Percentiles rank a stretch among this genome's conserved stretches.
phyloP scores from a whole-genome alignment of 176 grass and related monocot genomes.

The Pontederia paniculata region DNA sequence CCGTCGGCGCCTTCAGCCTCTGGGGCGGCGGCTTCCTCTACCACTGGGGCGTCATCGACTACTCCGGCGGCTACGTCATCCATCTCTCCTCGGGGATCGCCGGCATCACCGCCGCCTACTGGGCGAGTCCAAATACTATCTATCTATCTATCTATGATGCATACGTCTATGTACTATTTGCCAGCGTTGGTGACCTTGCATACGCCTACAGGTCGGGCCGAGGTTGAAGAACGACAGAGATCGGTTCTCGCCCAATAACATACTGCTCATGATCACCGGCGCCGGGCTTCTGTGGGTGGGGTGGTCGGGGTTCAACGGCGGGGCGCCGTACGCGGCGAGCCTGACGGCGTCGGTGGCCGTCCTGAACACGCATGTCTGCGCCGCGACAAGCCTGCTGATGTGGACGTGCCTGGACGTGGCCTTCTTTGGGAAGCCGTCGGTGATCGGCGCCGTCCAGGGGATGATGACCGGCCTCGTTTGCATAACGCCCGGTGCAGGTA shows the following conservation, averaged over 20 bases:
- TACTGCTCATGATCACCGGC: conserved; percentile 21
- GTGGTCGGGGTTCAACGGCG: conserved; percentile 44
- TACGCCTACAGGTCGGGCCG: conserved; percentile 22
- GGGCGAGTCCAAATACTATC: conserved; percentile 24
- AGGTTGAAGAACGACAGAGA: conserved; percentile 20
- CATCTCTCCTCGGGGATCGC: conserved; percentile 79
- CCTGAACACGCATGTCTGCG: conserved; percentile 36
- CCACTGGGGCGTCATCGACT: conserved; percentile 94
- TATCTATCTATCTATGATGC: too few relatives aligned
- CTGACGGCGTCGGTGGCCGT: conserved; percentile 28
- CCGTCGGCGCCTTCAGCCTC: conserved; percentile 69
- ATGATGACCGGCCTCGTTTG: conserved; percentile 30
- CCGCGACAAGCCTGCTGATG: conserved; percentile 31
- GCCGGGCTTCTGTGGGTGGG: conserved; percentile 37
- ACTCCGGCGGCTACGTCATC: conserved; percentile 88
- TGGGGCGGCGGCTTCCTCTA: conserved; percentile 93
- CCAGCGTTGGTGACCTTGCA: too few relatives aligned
- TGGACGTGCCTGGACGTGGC: conserved; percentile 33
- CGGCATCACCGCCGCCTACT: conserved; percentile 83
- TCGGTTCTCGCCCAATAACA: conserved; percentile 23
- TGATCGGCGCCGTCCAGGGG: conserved; percentile 28
- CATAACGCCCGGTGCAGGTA: conserved; percentile 18
- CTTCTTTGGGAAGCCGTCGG: conserved; percentile 21
- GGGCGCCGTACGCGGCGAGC: conserved; percentile 28
- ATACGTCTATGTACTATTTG: too few relatives aligned